Base-by-base conservation (phyloP, 23 red algal species). In the Gracilaria vermiculophylla region DNA sequence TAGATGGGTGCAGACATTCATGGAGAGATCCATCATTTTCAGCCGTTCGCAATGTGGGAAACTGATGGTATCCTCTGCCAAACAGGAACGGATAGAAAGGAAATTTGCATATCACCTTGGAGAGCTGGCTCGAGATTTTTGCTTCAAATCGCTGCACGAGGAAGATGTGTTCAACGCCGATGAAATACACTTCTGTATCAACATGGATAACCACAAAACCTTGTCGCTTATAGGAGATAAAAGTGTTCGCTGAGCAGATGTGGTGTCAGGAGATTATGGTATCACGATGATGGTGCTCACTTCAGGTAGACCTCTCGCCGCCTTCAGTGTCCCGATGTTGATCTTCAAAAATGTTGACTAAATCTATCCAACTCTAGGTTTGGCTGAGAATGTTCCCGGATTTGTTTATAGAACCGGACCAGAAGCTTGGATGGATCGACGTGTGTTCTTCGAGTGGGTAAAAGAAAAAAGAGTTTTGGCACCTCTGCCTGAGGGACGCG, bases 121-220 rank as follows among this genome's bases (percentile, higher is more conserved):
- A 16, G 2, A 69, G 45, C 10, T 86, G 2, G 42, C 41, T 2
- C 37, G 62, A 31, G 21, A 53, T 29, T 86, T 33, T 32, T 17
- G 62, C 5, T 67, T 55, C 24, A 42, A 57, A 1, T 32, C 5
- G 17, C 33, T 72, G 42, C 10, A 9, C 5, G 81, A 86, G 13
- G 37, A 86, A 24, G 61, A 73, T 36, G 34, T 86, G 6, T 73
- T 56, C 3, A 86, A 86, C 53, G 42, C 45, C 1, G 81, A 73
- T 27, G 62, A 86, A 57, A 86, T 47, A 8, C 27, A 70, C 37
- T 86, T 86, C 13, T 47, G 41, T 13, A 66, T 86, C 31, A 86
- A 86, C 25, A 56, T 70, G 81, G 81, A 86, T 15, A 53, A 86
- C 42, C 45, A 42, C 16, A 51, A 39, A 15, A 86, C 37, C 4